Conservation (phyloP, 192 early-diverging fungal species). For the Obelidium mucronatum region DNA sequence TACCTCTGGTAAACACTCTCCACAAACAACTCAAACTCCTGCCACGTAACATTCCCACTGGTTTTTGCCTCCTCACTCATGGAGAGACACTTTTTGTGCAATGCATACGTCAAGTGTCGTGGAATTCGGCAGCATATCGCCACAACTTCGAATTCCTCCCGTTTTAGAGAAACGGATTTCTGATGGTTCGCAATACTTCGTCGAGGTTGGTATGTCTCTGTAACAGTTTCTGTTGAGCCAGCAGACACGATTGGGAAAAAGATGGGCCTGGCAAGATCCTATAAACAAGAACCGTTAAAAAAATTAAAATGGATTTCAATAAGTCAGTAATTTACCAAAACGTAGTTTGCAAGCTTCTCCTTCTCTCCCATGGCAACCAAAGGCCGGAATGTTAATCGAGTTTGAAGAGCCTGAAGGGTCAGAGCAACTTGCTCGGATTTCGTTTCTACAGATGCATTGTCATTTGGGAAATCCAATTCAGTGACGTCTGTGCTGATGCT, state of each 20-base stretch:
- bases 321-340: background rate
- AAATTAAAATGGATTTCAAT: background rate
- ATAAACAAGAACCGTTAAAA: background rate
- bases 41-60: slow-evolving; percentile 16
- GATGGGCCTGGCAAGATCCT: slow-evolving; percentile 31
- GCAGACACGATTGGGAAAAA: slow-evolving; percentile 15
- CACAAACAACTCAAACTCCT: slow-evolving; percentile 35
- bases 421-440: slow-evolving; percentile 15
- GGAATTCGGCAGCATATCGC: slow-evolving; percentile 28
- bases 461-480: background rate
- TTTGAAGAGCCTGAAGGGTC: slow-evolving; percentile 18
- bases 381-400: slow-evolving; percentile 18
- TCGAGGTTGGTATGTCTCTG: background rate
- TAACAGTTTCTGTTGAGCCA: background rate
- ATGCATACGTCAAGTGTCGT: slow-evolving; percentile 16
- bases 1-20: slow-evolving; percentile 24
- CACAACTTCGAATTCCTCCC: slow-evolving; percentile 28
- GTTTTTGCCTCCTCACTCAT: background rate
- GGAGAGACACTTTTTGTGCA: slow-evolving; percentile 5
- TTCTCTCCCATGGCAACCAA: slow-evolving; percentile 14
- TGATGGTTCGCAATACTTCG: background rate
- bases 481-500: too few relatives aligned
- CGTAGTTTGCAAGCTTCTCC: slow-evolving; percentile 31
- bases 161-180: slow-evolving; percentile 5
- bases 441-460: slow-evolving; percentile 20